Base-by-base conservation (phyloP, 1,284 basidiomycete genomes). In the Violaceomyces palustris region DNA sequence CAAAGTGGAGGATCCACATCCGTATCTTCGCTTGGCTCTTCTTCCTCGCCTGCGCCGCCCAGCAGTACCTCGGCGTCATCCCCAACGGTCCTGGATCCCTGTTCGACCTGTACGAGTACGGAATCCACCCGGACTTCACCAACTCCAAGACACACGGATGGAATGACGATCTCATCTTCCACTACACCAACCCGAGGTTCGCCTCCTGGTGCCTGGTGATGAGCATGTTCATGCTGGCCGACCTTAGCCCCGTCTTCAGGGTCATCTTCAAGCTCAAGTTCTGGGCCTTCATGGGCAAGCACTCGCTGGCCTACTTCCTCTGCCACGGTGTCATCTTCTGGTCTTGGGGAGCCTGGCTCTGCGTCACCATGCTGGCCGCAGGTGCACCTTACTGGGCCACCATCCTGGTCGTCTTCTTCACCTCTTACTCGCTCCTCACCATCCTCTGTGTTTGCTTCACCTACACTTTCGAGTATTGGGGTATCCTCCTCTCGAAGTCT, bases 281-380 rank as follows among this genome's bases (percentile, higher is more conserved):
- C 23, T 67, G 65, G 65, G 48, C 51, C 37, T 59, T 56, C 28
- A 47, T 67, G 45, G 65, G 65, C 12, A 42, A 31, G 24, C 49
- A 66, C 35, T 57, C 65, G 4, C 64, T 67, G 31, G 58, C 57
- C 15, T 49, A 61, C 30, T 67, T 61, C 45, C 39, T 67, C 42
- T 58, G 55, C 48, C 65, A 60, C 55, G 65, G 65, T 37, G 57
- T 67, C 9, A 34, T 66, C 9, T 67, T 52, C 39, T 67, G 65
- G 65, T 54, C 56, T 0, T 66, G 63, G 63, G 52, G 60, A 4
- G 61, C 62, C 2, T 65, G 63, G 63, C 35, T 64, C 34, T 59
- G 51, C 31, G 29, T 67, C 12, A 46, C 40, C 12, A 27, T 67
- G 49, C 52, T 65, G 11, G 41, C 48, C 1, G 47, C 35, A 1